Percentiles rank a stretch among this genome's conserved stretches.
Conservation (phyloP, 805 yeast genomes). For the Kurtzmaniella fragi region DNA sequence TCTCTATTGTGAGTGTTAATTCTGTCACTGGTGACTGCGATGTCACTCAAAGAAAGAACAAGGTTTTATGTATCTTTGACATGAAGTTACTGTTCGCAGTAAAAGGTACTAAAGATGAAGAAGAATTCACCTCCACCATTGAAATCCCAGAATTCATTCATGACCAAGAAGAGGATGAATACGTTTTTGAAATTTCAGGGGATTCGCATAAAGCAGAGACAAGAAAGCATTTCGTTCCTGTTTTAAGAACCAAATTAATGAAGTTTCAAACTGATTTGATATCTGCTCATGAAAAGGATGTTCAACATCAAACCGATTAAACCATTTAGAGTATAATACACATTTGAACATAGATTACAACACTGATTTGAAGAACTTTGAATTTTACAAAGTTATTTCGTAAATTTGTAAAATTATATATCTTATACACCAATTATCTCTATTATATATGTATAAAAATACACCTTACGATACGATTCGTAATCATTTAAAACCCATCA, state of each 20-base stretch:
- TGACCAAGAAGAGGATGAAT: conserved; percentile 68
- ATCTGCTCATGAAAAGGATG: conserved; percentile 54
- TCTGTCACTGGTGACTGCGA: conserved; percentile 67
- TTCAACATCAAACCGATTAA: conserved; percentile 46
- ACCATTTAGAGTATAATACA: neutral
- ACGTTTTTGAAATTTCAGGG: conserved; percentile 43
- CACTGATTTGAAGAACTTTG: too few relatives aligned
- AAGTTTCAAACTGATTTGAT: conserved; percentile 62
- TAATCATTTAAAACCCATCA: conserved; percentile 74
- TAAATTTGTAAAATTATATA: too few relatives aligned
- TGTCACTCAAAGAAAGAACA: conserved; percentile 80
- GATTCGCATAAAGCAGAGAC: conserved; percentile 38
- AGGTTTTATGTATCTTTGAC: conserved; percentile 72
- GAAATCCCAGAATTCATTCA: conserved; percentile 67
- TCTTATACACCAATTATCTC: too few relatives aligned
- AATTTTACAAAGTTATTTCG: too few relatives aligned
- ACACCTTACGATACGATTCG: too few relatives aligned
- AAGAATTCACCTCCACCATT: conserved; percentile 38
- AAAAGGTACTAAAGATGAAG: conserved; percentile 35
- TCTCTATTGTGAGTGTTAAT: conserved; percentile 35
- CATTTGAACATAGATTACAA: neutral
- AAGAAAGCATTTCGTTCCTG: conserved; percentile 48
- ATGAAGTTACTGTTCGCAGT: conserved; percentile 49
- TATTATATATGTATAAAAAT: too few relatives aligned
- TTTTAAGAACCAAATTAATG: conserved; percentile 41